Conservation (phyloP, 148 eudicot genomes). For the Chenopodium formosanum region DNA sequence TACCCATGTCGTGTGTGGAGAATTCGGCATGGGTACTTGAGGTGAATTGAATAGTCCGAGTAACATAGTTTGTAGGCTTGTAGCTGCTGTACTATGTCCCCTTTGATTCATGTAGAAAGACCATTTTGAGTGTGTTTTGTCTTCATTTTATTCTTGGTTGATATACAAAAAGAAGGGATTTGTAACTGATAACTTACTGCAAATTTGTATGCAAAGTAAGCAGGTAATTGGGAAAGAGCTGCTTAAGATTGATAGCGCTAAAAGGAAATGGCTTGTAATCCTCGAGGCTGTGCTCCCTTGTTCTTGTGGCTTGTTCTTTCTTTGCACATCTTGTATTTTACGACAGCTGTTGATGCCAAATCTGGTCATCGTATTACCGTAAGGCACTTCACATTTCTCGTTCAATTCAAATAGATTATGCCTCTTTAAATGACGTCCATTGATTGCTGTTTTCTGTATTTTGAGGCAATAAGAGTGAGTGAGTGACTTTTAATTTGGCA, state of each 20-base stretch:
- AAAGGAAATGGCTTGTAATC: conserved; percentile 22
- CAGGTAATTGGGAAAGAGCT: conserved; percentile 14
- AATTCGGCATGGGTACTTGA: not conserved
- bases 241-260: not conserved
- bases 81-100: not conserved
- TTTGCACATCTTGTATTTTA: conserved; percentile 26
- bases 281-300: conserved; percentile 5
- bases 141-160: not conserved
- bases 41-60: not conserved
- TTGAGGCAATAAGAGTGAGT: not conserved
- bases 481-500: not conserved
- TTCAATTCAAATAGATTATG: not conserved
- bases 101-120: not conserved
- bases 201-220: not conserved
- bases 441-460: not conserved
- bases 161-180: not conserved
- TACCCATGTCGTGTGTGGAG: not conserved
- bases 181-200: conserved; percentile 5
- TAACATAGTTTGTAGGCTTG: not conserved
- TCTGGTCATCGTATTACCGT: conserved; percentile 67
- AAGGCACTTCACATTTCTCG: conserved; percentile 24
- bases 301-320: conserved; percentile 27
- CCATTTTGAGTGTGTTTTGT: not conserved
- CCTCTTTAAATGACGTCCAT: not conserved
- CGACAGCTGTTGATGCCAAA: conserved; percentile 42